These are phyloP conservation scores for Fraxinus baroniana DNA, from an alignment of 305 asterid genomes.

Conservation along the genomic window DNA sequence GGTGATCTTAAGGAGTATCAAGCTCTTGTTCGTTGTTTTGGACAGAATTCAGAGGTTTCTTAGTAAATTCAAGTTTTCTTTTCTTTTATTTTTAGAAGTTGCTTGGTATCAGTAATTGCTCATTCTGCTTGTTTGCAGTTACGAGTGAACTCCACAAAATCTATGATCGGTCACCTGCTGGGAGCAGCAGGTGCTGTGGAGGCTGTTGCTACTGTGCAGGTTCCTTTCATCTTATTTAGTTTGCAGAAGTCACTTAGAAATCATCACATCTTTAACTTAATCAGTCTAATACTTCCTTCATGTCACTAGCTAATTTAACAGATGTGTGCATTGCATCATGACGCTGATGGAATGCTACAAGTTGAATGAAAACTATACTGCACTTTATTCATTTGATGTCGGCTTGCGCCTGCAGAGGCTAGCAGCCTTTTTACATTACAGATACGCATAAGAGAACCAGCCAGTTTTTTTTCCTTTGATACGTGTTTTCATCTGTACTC, in stretches of 20 bases:
- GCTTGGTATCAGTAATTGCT: conserved; percentile 12
- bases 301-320: not conserved
- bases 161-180: conserved; percentile 54
- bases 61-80: conserved; percentile 10
- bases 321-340: not conserved
- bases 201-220: conserved; percentile 49
- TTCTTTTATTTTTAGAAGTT: not conserved
- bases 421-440: not conserved
- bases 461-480: not conserved
- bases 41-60: conserved; percentile 44
- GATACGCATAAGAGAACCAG: not conserved
- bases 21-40: conserved; percentile 48
- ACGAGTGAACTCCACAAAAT: conserved; percentile 49
- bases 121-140: conserved; percentile 29
- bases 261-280: not conserved
- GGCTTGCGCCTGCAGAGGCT: not conserved
- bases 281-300: not conserved
- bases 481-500: not conserved
- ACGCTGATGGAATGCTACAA: not conserved
- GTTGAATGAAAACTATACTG: not conserved
- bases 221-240: conserved; percentile 9
- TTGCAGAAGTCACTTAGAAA: not conserved
- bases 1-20: conserved; percentile 54
- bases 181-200: conserved; percentile 57
- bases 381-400: not conserved